Conservation (phyloP, 2,329 filamentous ascomycete species). For the Botrytis byssoidea region DNA sequence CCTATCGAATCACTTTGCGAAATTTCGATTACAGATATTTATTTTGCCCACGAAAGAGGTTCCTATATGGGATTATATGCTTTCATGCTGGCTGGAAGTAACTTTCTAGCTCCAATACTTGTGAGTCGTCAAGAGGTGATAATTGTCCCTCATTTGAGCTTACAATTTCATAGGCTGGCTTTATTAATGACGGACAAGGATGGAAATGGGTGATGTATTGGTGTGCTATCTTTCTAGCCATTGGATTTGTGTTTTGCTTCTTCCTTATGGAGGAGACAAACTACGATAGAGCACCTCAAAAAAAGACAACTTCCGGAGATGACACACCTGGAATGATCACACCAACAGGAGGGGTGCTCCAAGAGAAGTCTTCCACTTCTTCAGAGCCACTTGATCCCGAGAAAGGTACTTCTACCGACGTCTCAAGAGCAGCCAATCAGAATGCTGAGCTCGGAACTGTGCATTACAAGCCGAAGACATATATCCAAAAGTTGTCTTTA, state of each 20-base stretch:
- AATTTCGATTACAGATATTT: constrained; percentile 41
- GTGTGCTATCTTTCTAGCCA: constrained; percentile 52
- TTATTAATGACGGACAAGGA: constrained; percentile 48
- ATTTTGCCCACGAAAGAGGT: constrained; percentile 47
- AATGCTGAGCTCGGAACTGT: constrained; percentile 12
- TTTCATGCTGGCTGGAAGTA: constrained; percentile 45
- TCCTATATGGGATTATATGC: constrained; percentile 46
- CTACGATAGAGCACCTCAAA: constrained; percentile 31
- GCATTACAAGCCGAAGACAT: constrained; percentile 31
- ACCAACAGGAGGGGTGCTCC: constrained; percentile 19
- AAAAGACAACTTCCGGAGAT: constrained; percentile 17
- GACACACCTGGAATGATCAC: constrained; percentile 23
- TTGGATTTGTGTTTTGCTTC: constrained; percentile 52
- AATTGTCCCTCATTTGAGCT: background rate
- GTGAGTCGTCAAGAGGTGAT: constrained; percentile 24
- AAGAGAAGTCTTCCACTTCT: background rate
- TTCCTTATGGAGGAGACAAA: constrained; percentile 61
- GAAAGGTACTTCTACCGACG: constrained; percentile 16
- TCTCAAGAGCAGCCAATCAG: background rate
- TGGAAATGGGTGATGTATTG: constrained; percentile 54
- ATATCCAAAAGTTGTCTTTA: constrained; percentile 33
- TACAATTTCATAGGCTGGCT: constrained; percentile 42
- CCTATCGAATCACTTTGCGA: constrained; percentile 38
- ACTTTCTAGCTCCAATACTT: constrained; percentile 48
- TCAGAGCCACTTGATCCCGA: constrained; percentile 24